A percentile compares a stretch with the other conserved stretches of the same genome.
Conservation (phyloP, 352 stramenopile genomes). For the Globisporangium megalacanthum region DNA sequence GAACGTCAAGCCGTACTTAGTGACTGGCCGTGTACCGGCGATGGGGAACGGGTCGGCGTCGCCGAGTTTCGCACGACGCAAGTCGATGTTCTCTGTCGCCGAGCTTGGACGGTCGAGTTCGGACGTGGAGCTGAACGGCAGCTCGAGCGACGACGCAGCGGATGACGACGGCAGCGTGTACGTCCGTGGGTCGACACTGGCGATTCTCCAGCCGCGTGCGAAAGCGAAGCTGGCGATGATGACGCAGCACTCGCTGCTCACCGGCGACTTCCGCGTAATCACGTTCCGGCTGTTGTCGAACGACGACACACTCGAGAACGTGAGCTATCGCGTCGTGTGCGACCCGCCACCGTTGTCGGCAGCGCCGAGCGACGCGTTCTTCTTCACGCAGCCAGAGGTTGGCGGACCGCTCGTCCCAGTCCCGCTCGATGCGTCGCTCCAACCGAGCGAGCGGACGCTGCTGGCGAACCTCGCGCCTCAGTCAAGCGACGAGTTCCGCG, state of each 20-base stretch:
- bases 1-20: constrained; percentile 38
- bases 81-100: constrained; percentile 67
- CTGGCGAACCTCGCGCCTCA: constrained; percentile 40
- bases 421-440: constrained; percentile 35
- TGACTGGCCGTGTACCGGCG: constrained; percentile 61
- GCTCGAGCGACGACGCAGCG: constrained; percentile 8
- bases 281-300: constrained; percentile 53
- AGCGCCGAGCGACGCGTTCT: constrained; percentile 40
- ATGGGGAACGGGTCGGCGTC: constrained; percentile 83
- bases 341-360: constrained; percentile 45
- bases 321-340: constrained; percentile 45
- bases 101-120: constrained; percentile 27
- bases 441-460: constrained; percentile 38
- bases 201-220: constrained; percentile 63
- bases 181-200: constrained; percentile 43
- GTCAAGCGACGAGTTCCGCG: constrained; percentile 30
- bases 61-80: constrained; percentile 73
- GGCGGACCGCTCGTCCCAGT: constrained; percentile 35
- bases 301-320: constrained; percentile 59
- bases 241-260: constrained; percentile 49
- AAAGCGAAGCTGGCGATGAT: constrained; percentile 54
- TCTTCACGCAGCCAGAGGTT: constrained; percentile 38
- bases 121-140: constrained; percentile 17
- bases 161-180: constrained; percentile 39
- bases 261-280: constrained; percentile 62